These are phyloP conservation scores for Dichotomopilus funicola DNA, from an alignment of 2,329 filamentous ascomycete genomes.

Conservation along the genomic window DNA sequence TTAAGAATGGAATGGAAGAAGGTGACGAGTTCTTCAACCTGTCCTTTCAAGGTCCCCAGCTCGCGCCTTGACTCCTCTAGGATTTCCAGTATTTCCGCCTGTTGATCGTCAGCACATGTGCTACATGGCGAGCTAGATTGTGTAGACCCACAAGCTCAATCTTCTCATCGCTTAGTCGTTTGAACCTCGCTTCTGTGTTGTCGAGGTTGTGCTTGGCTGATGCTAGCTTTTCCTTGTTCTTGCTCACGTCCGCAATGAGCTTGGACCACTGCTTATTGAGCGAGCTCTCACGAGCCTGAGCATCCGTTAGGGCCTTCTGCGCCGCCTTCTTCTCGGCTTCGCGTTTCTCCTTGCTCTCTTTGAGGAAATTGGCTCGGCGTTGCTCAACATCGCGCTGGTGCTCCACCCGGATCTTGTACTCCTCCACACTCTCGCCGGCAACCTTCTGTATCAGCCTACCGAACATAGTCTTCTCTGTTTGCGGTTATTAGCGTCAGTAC, in stretches of 20 bases:
- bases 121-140: too few relatives aligned
- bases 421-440: not conserved
- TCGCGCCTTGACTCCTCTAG: not conserved
- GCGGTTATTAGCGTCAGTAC: too few relatives aligned
- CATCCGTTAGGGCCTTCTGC: not conserved
- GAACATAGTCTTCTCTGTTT: not conserved
- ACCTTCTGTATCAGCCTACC: not conserved
- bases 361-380: not conserved
- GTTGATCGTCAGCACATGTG: not conserved
- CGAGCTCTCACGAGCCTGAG: not conserved
- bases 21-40: not conserved
- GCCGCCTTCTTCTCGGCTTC: not conserved
- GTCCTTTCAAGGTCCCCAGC: not conserved
- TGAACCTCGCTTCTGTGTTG: not conserved
- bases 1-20: not conserved
- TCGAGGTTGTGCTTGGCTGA: not conserved
- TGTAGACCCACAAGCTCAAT: not conserved
- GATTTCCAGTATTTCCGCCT: not conserved
- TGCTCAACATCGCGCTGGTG: not conserved
- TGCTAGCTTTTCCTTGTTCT: not conserved
- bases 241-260: not conserved
- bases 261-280: not conserved
- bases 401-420: not conserved
- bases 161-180: not conserved
- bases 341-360: not conserved